These are phyloP conservation scores for Fonsecaea monophora DNA, from an alignment of 2,329 filamentous ascomycete genomes.

Conservation along the genomic window DNA sequence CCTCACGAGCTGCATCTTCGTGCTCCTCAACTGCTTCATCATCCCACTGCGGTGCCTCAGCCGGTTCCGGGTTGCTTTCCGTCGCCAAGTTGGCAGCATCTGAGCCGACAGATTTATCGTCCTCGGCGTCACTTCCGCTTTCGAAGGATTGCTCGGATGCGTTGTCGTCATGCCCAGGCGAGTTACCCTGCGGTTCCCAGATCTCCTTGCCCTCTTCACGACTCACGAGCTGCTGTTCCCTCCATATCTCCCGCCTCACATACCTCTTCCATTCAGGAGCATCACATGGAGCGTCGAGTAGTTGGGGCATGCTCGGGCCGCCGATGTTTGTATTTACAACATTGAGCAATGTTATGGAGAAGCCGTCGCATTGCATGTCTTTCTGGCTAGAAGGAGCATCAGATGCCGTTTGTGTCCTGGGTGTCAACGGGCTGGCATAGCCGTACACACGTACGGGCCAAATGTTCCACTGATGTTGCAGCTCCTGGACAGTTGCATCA, in stretches of 20 bases:
- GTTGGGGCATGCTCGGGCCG: constrained; percentile 39
- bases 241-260: constrained; percentile 34
- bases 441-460: constrained; percentile 39
- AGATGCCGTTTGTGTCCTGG: not conserved
- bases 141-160: constrained; percentile 28
- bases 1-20: not conserved
- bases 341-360: constrained; percentile 37
- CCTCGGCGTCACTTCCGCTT: constrained; percentile 19
- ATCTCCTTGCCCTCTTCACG: constrained; percentile 18
- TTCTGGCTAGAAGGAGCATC: not conserved
- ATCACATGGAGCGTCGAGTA: constrained; percentile 36
- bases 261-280: constrained; percentile 31
- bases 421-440: not conserved
- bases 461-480: constrained; percentile 32
- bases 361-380: constrained; percentile 4
- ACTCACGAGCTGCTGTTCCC: constrained; percentile 32
- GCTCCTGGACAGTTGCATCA: constrained; percentile 23
- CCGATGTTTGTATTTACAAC: constrained; percentile 41
- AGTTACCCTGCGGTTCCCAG: not conserved
- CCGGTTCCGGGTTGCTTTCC: not conserved
- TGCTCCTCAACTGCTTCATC: not conserved
- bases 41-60: not conserved
- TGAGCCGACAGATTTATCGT: constrained; percentile 22
- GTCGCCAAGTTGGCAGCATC: constrained; percentile 1
- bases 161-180: constrained; percentile 16